These are phyloP conservation scores for Cornus florida DNA, from an alignment of 148 eudicot species.

Conservation along the genomic window DNA sequence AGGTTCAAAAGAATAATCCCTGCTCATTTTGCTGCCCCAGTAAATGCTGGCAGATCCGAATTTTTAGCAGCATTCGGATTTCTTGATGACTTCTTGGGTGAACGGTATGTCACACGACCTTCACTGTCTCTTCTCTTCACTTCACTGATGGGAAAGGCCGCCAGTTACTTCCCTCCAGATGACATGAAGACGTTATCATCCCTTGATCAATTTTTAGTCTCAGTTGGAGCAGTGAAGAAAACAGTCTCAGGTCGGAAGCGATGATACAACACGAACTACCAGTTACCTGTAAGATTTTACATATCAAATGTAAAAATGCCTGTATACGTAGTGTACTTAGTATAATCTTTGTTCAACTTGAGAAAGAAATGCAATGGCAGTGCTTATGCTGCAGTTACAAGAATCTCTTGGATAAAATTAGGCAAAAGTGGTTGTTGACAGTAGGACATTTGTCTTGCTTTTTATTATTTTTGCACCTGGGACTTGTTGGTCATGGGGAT, in stretches of 20 bases:
- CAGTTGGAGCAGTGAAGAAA: slow-evolving; percentile 93
- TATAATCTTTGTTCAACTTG: neutral
- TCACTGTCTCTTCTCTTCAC: slow-evolving; percentile 78
- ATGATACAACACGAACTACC: slow-evolving; percentile 24
- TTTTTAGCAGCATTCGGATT: slow-evolving; percentile 89
- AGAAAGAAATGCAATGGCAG: neutral
- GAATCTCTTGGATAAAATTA: neutral
- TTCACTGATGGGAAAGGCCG: slow-evolving; percentile 85
- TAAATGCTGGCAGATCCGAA: slow-evolving; percentile 82
- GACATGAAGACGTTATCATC: slow-evolving; percentile 97
- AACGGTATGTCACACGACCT: slow-evolving; percentile 68
- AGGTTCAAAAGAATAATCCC: slow-evolving; percentile 93
- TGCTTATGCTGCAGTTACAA: neutral
- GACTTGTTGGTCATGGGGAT: neutral
- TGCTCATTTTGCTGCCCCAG: slow-evolving; percentile 91
- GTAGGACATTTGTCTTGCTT: neutral
- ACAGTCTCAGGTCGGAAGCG: slow-evolving; percentile 86
- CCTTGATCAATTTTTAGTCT: slow-evolving; percentile 89
- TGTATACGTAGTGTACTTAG: neutral
- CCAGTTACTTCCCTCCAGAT: slow-evolving; percentile 94
- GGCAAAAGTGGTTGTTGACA: neutral
- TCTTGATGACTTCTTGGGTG: slow-evolving; percentile 86
- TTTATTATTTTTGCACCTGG: neutral
- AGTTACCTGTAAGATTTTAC: neutral
- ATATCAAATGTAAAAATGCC: neutral